Evolutionary conservation across 2,329 filamentous ascomycete genomes (phyloP).

Genomic region (Akanthomyces dipterigenus): DNA sequence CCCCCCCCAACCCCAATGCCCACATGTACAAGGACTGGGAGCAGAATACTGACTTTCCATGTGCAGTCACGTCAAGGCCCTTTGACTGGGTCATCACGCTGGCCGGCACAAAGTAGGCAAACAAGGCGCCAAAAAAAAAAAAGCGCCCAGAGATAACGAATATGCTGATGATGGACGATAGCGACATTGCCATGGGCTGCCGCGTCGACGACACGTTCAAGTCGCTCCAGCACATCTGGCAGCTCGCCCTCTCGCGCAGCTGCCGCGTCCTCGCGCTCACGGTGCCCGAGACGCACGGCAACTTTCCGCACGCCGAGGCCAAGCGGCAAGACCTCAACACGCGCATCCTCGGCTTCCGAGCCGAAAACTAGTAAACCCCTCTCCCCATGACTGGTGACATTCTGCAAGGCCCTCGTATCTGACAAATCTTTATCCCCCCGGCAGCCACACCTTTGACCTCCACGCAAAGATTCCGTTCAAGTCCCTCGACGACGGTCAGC

Average conservation of each 20-base stretch:
- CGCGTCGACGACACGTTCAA: slow-evolving; percentile 38
- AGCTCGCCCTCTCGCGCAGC: slow-evolving; percentile 39
- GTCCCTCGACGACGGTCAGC: slow-evolving; percentile 38
- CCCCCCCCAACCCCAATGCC: too few relatives aligned
- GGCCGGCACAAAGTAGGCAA: slow-evolving; percentile 55
- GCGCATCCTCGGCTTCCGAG: slow-evolving; percentile 42
- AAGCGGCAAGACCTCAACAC: slow-evolving; percentile 43
- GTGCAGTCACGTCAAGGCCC: neutral
- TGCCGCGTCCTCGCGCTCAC: slow-evolving; percentile 57
- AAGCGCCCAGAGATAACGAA: too few relatives aligned
- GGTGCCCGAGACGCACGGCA: slow-evolving; percentile 44
- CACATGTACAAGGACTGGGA: too few relatives aligned
- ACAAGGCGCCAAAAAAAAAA: too few relatives aligned
- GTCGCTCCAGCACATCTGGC: slow-evolving; percentile 44
- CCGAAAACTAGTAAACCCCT: slow-evolving; percentile 50
- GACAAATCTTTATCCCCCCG: neutral
- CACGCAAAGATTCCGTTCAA: slow-evolving; percentile 47
- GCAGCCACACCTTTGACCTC: slow-evolving; percentile 47
- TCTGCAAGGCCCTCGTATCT: neutral
- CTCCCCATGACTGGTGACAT: too few relatives aligned
- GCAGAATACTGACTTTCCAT: neutral
- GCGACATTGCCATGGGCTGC: slow-evolving; percentile 42
- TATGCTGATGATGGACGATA: slow-evolving; percentile 17
- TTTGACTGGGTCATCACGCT: slow-evolving; percentile 59
- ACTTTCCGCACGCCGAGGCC: slow-evolving; percentile 22